phyloP scores from a whole-genome alignment of 768 basidiomycete genomes.

The Lactifluus piperatus region DNA sequence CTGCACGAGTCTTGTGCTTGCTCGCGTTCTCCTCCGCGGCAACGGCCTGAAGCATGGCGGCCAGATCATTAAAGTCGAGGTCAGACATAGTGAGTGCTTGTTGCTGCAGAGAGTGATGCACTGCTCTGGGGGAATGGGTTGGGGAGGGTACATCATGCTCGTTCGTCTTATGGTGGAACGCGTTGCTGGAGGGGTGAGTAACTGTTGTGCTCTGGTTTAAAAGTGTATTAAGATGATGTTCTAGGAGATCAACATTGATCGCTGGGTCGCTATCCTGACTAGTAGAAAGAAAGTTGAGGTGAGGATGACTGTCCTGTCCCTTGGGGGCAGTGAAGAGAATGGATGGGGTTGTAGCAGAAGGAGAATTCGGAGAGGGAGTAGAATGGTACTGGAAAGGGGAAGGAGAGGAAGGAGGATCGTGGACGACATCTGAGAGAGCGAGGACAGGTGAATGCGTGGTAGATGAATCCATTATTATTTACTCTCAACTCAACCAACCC shows the following conservation, averaged over 20 bases:
- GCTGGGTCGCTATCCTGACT: conserved; percentile 31
- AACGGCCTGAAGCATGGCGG: conserved; percentile 71
- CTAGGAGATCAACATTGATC: conserved; percentile 36
- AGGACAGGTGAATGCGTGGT: conserved; percentile 40
- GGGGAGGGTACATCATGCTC: conserved; percentile 17
- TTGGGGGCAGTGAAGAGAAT: conserved; percentile 20
- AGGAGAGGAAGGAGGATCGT: conserved; percentile 58
- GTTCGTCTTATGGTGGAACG: conserved; percentile 3
- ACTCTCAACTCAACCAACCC: not conserved
- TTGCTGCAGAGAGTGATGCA: conserved; percentile 4
- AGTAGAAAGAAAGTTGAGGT: conserved; percentile 33
- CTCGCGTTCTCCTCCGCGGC: conserved; percentile 35
- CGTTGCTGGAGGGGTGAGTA: conserved; percentile 47
- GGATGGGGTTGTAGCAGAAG: conserved; percentile 15
- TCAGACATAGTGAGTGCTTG: conserved; percentile 25
- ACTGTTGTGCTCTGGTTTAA: conserved; percentile 69
- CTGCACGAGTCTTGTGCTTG: conserved; percentile 50
- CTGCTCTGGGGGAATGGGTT: conserved; percentile 5
- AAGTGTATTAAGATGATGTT: conserved; percentile 67
- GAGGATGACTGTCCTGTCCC: conserved; percentile 11
- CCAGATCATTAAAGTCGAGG: conserved; percentile 54
- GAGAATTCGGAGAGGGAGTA: conserved; percentile 21
- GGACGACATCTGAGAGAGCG: conserved; percentile 76
- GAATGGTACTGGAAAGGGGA: conserved; percentile 31
- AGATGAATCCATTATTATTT: not conserved